A percentile compares a stretch with the other conserved stretches of the same genome.
Evolutionary conservation across 2,329 filamentous ascomycete genomes (phyloP).

Genomic region (Bipolaris victoriae): DNA sequence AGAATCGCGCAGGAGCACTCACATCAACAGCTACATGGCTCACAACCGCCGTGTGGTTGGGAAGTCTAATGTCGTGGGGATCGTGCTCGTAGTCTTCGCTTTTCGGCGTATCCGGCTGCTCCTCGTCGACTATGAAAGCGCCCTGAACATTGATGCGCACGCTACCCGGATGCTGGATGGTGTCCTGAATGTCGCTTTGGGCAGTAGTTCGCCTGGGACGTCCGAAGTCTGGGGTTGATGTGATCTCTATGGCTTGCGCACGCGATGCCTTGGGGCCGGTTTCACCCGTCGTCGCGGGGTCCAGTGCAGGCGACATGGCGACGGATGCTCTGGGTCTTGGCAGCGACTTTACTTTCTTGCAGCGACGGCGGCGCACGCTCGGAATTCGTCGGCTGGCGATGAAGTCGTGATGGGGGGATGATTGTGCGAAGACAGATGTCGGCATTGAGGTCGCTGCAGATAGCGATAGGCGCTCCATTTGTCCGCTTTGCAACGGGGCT

Average conservation of each 20-base stretch:
- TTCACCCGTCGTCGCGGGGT: conserved; percentile 44
- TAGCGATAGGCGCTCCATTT: conserved; percentile 44
- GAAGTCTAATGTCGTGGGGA: conserved; percentile 91
- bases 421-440: conserved; percentile 27
- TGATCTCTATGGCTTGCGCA: conserved; percentile 24
- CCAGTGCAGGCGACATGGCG: conserved; percentile 40
- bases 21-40: conserved; percentile 98
- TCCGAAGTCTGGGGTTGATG: conserved; percentile 23
- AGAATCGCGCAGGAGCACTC: conserved; percentile 50
- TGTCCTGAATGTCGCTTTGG: conserved; percentile 55
- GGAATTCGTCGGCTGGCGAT: conserved; percentile 26
- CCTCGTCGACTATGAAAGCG: conserved; percentile 91
- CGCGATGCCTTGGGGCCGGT: conserved; percentile 32
- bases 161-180: conserved; percentile 66
- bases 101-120: conserved; percentile 55
- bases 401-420: conserved; percentile 24
- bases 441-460: conserved; percentile 32
- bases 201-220: conserved; percentile 39
- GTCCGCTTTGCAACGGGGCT: conserved; percentile 44
- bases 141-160: conserved; percentile 97
- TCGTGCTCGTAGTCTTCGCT: conserved; percentile 69
- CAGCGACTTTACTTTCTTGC: conserved; percentile 46
- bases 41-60: conserved; percentile 92
- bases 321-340: conserved; percentile 40
- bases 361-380: conserved; percentile 38